Percentiles rank a stretch among this genome's conserved stretches.
These are phyloP conservation scores for Omphalea diandra DNA, from an alignment of 441 rosid species.

Conservation along the genomic window DNA sequence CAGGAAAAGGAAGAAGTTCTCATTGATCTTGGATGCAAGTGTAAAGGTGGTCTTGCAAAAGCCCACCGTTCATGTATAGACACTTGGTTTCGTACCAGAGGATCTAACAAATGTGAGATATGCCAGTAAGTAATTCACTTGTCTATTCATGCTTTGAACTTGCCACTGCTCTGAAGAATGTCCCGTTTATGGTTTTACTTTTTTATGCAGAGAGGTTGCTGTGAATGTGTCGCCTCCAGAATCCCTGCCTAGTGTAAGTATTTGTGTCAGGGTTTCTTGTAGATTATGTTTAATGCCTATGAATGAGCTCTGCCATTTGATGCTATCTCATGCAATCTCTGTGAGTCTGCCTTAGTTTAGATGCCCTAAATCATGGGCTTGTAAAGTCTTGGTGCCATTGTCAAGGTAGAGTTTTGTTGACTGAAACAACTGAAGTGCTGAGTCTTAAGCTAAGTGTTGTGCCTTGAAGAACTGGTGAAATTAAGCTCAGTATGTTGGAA, in stretches of 20 bases:
- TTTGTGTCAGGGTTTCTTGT: conserved; percentile 16
- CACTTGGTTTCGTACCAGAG: conserved; percentile 80
- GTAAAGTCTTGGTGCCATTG: neutral
- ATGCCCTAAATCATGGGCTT: neutral
- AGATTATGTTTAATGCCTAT: conserved; percentile 11
- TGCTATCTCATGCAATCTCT: conserved; percentile 7
- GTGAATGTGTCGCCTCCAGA: conserved; percentile 68
- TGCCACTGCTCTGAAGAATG: neutral
- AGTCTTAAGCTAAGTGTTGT: neutral
- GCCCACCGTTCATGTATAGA: conserved; percentile 78
- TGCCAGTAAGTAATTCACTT: conserved; percentile 62
- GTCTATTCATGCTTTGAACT: neutral
- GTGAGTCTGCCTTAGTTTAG: neutral
- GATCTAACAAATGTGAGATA: conserved; percentile 89
- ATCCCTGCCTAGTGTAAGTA: conserved; percentile 64
- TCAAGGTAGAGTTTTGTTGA: neutral
- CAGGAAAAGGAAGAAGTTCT: conserved; percentile 81
- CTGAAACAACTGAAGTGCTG: neutral
- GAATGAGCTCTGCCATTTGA: conserved; percentile 5
- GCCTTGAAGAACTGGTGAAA: neutral
- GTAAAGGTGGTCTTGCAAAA: conserved; percentile 83
- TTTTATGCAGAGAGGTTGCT: conserved; percentile 60
- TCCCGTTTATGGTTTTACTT: conserved; percentile 15
- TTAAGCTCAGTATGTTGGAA: neutral
- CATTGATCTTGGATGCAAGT: conserved; percentile 82